A percentile compares a stretch with the other conserved stretches of the same genome.
phyloP scores from a whole-genome alignment of 768 basidiomycete species.

The Boletus tomentosulus region DNA sequence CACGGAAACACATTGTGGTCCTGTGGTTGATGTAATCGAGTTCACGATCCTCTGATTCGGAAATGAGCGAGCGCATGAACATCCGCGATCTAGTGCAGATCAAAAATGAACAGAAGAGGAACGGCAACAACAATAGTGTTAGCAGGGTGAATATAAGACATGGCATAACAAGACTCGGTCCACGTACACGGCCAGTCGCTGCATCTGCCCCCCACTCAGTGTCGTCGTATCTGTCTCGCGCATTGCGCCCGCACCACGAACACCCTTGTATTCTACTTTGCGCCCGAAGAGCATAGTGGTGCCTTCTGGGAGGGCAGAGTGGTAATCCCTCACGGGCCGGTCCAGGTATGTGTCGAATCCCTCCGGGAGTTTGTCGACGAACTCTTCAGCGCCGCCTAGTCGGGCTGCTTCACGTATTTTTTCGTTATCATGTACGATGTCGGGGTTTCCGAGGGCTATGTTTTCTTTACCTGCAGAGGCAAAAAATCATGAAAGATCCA shows the following conservation, averaged over 20 bases:
- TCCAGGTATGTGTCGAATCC: conserved; percentile 70
- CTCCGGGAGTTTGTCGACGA: conserved; percentile 61
- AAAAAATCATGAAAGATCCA: not conserved
- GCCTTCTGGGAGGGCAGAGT: conserved; percentile 61
- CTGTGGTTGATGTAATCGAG: too few species aligned
- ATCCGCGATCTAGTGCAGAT: conserved; percentile 47
- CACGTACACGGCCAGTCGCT: conserved; percentile 67
- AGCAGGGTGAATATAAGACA: not conserved
- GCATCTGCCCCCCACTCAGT: conserved; percentile 73
- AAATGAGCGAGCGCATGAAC: conserved; percentile 64
- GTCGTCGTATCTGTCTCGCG: conserved; percentile 25
- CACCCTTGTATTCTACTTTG: conserved; percentile 45
- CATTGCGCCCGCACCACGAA: conserved; percentile 48
- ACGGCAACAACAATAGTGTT: too few species aligned
- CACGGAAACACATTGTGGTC: too few species aligned
- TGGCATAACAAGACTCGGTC: not conserved
- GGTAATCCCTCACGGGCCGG: conserved; percentile 67
- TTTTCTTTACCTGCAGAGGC: conserved; percentile 65
- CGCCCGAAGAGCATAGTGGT: conserved; percentile 58
- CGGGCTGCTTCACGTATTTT: conserved; percentile 60
- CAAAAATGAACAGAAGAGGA: not conserved
- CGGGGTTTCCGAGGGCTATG: conserved; percentile 69
- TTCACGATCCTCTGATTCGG: conserved; percentile 37
- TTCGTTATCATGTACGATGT: conserved; percentile 47
- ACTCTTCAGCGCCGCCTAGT: conserved; percentile 64